Percentiles rank a stretch among this genome's conserved stretches.
Evolutionary conservation across 2,329 filamentous ascomycete genomes (phyloP).

Genomic region (Neofusicoccum laricinum): DNA sequence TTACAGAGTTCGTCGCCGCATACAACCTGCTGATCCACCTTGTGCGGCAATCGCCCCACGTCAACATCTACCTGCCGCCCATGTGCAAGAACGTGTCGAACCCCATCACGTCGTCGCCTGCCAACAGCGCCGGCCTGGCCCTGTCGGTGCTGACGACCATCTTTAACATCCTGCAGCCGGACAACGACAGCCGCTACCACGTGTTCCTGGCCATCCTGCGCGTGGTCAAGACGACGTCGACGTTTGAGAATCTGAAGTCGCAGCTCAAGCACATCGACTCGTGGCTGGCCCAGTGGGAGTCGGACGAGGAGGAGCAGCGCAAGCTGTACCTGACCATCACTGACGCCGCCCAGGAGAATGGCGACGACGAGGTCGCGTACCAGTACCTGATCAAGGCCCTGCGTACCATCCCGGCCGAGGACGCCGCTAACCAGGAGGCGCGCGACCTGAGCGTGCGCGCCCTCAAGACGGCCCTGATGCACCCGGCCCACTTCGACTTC

Average conservation of each 20-base stretch:
- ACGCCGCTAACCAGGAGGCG: constrained; percentile 53
- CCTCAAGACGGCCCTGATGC: constrained; percentile 64
- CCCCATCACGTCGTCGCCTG: constrained; percentile 80
- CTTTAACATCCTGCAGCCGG: constrained; percentile 84
- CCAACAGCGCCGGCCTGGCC: constrained; percentile 80
- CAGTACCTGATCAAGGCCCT: constrained; percentile 74
- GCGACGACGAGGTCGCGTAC: constrained; percentile 73
- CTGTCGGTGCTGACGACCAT: constrained; percentile 90
- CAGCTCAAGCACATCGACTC: constrained; percentile 78
- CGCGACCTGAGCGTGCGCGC: constrained; percentile 61
- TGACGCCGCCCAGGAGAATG: constrained; percentile 74
- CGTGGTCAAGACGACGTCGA: constrained; percentile 66
- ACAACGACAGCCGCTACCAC: constrained; percentile 79
- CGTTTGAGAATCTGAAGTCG: constrained; percentile 77
- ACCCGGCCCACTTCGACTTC: constrained; percentile 68
- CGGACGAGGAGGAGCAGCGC: constrained; percentile 77
- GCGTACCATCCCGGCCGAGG: constrained; percentile 66
- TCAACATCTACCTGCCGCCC: constrained; percentile 79
- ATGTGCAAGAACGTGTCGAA: constrained; percentile 88
- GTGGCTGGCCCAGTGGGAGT: constrained; percentile 82
- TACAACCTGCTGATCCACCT: constrained; percentile 98
- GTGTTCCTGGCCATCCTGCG: constrained; percentile 86
- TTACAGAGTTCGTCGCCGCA: constrained; percentile 80
- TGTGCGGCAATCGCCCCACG: constrained; percentile 78
- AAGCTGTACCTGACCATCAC: constrained; percentile 81